Evolutionary conservation across 352 stramenopile species (phyloP).

Genomic region (Phytophthora palmivora): DNA sequence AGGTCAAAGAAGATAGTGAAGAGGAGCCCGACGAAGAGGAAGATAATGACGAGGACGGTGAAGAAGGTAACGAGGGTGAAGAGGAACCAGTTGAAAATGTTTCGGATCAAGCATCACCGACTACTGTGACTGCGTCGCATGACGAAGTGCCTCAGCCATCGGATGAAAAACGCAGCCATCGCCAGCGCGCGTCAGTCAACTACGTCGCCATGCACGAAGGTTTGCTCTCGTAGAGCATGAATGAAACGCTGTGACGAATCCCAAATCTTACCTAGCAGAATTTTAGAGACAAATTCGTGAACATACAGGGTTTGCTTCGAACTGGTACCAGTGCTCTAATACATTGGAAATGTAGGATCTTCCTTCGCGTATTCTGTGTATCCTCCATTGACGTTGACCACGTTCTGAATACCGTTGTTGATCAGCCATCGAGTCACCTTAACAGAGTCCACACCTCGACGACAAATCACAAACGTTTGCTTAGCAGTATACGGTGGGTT

Average conservation of each 20-base stretch:
- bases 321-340: slow-evolving; percentile 40
- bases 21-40: slow-evolving; percentile 42
- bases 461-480: slow-evolving; percentile 72
- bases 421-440: slow-evolving; percentile 67
- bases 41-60: slow-evolving; percentile 38
- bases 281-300: slow-evolving; percentile 35
- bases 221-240: slow-evolving; percentile 28
- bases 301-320: slow-evolving; percentile 26
- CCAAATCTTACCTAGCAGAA: slow-evolving; percentile 17
- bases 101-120: slow-evolving; percentile 30
- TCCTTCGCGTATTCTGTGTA: slow-evolving; percentile 69
- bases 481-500: not conserved
- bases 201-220: slow-evolving; percentile 76
- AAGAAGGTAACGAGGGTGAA: slow-evolving; percentile 21
- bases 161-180: slow-evolving; percentile 20
- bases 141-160: slow-evolving; percentile 23
- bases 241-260: slow-evolving; percentile 2
- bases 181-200: slow-evolving; percentile 49
- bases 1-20: slow-evolving; percentile 53
- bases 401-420: slow-evolving; percentile 42
- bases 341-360: slow-evolving; percentile 75
- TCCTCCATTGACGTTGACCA: slow-evolving; percentile 74
- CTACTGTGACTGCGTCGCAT: slow-evolving; percentile 28
- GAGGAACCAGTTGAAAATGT: slow-evolving; percentile 15
- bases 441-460: slow-evolving; percentile 79